Evolutionary conservation across 106 monocot genomes (phyloP), one percentile per base, ranked within the genome.

Genomic region (Allium fistulosum): DNA sequence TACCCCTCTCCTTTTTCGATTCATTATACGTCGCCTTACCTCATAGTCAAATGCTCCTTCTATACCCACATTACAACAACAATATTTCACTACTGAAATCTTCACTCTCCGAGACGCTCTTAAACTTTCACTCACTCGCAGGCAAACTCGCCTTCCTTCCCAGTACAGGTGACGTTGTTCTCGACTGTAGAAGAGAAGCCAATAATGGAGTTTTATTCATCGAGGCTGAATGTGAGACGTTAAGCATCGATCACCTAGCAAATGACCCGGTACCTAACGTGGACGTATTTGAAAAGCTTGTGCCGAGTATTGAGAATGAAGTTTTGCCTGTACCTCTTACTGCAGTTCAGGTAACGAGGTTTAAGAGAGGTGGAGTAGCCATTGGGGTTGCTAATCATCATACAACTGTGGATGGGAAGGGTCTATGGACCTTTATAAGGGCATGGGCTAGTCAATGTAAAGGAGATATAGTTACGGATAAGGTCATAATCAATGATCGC

Each of bases 1-100:
- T 53, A 53, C 52, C 52, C 52, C 72, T 81, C 57, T 75, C 85
- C 58, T 78, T 81, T 67, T 75, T 81, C 46, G 85, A 78, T 52
- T 46, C 73, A 49, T 4, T 63, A 14, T 80, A 67, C 67, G 13
- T 75, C 14, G 0, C 12, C 46, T 46, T 78, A 26, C 80, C 78
- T 4, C 85, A 77, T 8, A 16, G 77, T 57, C 80, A 78, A 28
- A 70, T 65, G 6, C 26, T 84, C 49, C 69, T 84, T 62, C 57
- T 84, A 49, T 84, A 65, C 69, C 53, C 26, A 17, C 46, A 65
- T 17, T 9, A 9, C 8, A 22, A 22, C 17, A 0, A 28, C 13
- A 26, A 10, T 0, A 69, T 37, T 62, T 70, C 74, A 10, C 76
- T 17, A 49, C 61, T 59, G 11, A 68, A 69, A 48, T 69, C 80